These are phyloP conservation scores for Dioszegia crocea DNA, from an alignment of 768 basidiomycete genomes.

Conservation along the genomic window DNA sequence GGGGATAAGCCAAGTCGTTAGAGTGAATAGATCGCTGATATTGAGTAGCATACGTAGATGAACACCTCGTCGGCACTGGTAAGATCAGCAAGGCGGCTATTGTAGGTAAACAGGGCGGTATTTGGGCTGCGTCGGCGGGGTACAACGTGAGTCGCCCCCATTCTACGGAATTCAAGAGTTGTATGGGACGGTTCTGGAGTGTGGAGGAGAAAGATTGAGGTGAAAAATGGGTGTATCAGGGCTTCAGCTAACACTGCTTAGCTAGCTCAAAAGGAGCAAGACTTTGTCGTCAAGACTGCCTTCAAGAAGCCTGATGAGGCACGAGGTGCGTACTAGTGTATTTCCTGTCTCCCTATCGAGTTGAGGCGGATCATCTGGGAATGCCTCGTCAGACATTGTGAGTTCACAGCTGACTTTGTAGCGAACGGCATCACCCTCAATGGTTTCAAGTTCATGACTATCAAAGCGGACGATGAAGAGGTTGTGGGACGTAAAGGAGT, in stretches of 20 bases:
- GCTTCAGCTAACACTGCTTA: slow-evolving; percentile 42
- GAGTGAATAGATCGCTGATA: neutral
- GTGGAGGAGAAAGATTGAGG: neutral
- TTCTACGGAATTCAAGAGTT: too few species aligned
- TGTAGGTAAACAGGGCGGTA: slow-evolving; percentile 66
- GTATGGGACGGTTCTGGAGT: too few species aligned
- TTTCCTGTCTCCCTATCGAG: too few species aligned
- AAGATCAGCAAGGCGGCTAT: slow-evolving; percentile 75
- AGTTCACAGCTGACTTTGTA: slow-evolving; percentile 8
- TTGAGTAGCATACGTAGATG: slow-evolving; percentile 70
- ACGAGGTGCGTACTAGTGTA: slow-evolving; percentile 46
- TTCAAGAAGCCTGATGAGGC: slow-evolving; percentile 53
- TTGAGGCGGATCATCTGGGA: neutral
- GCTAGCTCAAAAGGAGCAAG: slow-evolving; percentile 66
- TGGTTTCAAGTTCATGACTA: slow-evolving; percentile 70
- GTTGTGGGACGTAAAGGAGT: slow-evolving; percentile 77
- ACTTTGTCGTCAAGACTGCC: slow-evolving; percentile 54
- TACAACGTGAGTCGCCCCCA: slow-evolving; percentile 56
- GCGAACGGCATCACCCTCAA: slow-evolving; percentile 62
- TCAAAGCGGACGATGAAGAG: slow-evolving; percentile 56
- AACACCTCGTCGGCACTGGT: slow-evolving; percentile 68
- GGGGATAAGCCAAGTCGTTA: too few species aligned
- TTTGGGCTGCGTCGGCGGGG: slow-evolving; percentile 66
- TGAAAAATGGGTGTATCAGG: neutral
- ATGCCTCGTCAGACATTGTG: neutral